These are phyloP conservation scores for Gardenia jasminoides DNA, from an alignment of 257 asterid genomes.

Conservation along the genomic window DNA sequence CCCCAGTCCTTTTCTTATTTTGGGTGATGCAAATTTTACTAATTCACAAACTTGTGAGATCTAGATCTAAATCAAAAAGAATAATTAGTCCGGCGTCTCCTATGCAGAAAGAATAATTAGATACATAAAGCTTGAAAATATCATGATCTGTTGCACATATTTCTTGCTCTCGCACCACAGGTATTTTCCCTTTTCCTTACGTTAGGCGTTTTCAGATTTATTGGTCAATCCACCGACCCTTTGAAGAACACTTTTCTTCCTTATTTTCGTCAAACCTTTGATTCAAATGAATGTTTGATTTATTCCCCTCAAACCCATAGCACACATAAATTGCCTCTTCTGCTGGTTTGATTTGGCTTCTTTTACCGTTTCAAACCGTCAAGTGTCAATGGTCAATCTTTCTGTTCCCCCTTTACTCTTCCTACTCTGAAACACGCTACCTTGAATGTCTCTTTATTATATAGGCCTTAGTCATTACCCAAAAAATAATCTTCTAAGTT, in stretches of 20 bases:
- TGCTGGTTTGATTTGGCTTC: background rate
- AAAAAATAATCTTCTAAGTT: background rate
- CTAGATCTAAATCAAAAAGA: too few relatives aligned
- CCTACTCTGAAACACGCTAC: conserved; percentile 11
- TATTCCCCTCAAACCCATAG: conserved; percentile 4
- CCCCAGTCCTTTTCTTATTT: too few relatives aligned
- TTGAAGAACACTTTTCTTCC: conserved; percentile 10
- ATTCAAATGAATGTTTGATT: conserved; percentile 4
- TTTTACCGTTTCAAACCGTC: conserved; percentile 26
- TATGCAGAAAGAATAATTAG: too few relatives aligned
- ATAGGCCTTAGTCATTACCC: background rate
- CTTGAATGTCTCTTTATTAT: conserved; percentile 12
- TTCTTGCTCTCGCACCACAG: background rate
- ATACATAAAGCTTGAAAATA: too few relatives aligned
- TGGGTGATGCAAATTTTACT: too few relatives aligned
- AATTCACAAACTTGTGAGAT: too few relatives aligned
- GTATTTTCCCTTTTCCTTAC: background rate
- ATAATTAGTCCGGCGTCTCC: too few relatives aligned
- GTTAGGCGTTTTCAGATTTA: background rate
- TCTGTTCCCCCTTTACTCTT: background rate
- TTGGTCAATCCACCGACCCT: conserved; percentile 21
- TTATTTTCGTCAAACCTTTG: conserved; percentile 18
- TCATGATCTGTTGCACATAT: too few relatives aligned
- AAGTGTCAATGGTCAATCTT: conserved; percentile 39
- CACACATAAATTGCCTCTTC: background rate